Evolutionary conservation across 2,329 filamentous ascomycete genomes (phyloP), one percentile per base, ranked within the genome.

Genomic region (Fusarium nurragi): DNA sequence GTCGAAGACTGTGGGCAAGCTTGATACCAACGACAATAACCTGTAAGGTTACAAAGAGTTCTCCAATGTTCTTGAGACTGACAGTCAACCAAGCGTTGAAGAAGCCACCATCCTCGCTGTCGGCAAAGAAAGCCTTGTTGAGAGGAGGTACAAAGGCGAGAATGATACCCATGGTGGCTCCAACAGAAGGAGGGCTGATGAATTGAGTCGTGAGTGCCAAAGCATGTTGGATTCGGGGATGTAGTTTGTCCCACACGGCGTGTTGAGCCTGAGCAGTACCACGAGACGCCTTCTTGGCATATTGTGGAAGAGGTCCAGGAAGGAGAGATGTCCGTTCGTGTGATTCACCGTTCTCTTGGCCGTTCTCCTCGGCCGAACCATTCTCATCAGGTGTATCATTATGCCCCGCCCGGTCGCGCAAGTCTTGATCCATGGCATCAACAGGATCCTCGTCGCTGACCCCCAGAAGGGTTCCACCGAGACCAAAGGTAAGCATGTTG

Each of bases 11-110:
- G n/a, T 64, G 60, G 11, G 61, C 60, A 2, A 64, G 60, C 12
- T 64, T 64, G 22, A 64, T 64, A 4, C 61, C 61, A 2, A 64
- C 61, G 12, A 64, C 60, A 18, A 64, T 65, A 18, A 64, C 61
- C 34, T 64, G 61, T 6, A 64, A 16, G 0, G 61, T 64, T 2
- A 64, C 61, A 18, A 64, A 64, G 10, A 64, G 40, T 21, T 64
- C 60, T 47, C 61, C 61, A 6, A 64, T 64, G 21, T 64, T 64
- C 39, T 65, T 64, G 6, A 64, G 44, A 30, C 61, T 64, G 7
- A 65, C 61, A 12, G 61, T 64, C 13, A 64, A 19, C 61, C 61
- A 64, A 2, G 61, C 48, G 14, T 64, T 65, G 12, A 64, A 60
- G n/a, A 64, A 36, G 2, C 61, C 61, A 2, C 61, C 61, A 4